Conservation (phyloP, 495 filamentous ascomycete species). For the Lichina pygmaea region DNA sequence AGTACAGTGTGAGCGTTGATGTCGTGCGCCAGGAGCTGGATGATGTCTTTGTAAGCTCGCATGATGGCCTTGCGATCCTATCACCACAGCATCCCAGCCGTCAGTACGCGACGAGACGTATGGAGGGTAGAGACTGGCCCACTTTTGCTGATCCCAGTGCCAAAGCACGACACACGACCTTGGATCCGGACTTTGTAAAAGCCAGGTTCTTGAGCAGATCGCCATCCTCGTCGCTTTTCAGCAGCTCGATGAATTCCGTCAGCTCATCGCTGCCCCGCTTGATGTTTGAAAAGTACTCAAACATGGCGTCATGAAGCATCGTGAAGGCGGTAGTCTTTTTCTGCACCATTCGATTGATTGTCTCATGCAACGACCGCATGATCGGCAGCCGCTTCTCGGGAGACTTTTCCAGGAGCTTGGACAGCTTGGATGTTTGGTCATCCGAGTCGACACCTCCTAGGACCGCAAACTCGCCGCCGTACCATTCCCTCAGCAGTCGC, state of each 20-base stretch:
- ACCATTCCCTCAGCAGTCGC: conserved; percentile 78
- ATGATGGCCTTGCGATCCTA: conserved; percentile 66
- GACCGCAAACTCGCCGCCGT: conserved; percentile 75
- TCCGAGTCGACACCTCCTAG: conserved; percentile 30
- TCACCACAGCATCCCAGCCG: not conserved
- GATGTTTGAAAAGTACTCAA: conserved; percentile 74
- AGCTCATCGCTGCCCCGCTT: conserved; percentile 50
- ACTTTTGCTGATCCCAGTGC: conserved; percentile 60
- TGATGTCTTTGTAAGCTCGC: conserved; percentile 60
- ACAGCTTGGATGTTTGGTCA: conserved; percentile 28
- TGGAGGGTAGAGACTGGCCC: not conserved
- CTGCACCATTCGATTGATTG: conserved; percentile 74
- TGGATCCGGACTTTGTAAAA: conserved; percentile 72
- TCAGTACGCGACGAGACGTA: not conserved
- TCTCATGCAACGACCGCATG: conserved; percentile 55
- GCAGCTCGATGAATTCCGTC: conserved; percentile 64
- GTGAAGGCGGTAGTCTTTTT: conserved; percentile 92
- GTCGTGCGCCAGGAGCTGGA: conserved; percentile 61
- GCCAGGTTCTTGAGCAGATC: conserved; percentile 82
- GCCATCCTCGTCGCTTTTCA: conserved; percentile 73
- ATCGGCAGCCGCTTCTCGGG: conserved; percentile 71
- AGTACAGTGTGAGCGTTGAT: conserved; percentile 53
- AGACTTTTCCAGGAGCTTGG: conserved; percentile 38
- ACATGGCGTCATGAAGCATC: conserved; percentile 91
- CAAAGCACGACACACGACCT: conserved; percentile 52